Percentiles rank a stretch among this genome's conserved stretches.
Evolutionary conservation across 768 basidiomycete species (phyloP).

Genomic region (Trametes punicea): DNA sequence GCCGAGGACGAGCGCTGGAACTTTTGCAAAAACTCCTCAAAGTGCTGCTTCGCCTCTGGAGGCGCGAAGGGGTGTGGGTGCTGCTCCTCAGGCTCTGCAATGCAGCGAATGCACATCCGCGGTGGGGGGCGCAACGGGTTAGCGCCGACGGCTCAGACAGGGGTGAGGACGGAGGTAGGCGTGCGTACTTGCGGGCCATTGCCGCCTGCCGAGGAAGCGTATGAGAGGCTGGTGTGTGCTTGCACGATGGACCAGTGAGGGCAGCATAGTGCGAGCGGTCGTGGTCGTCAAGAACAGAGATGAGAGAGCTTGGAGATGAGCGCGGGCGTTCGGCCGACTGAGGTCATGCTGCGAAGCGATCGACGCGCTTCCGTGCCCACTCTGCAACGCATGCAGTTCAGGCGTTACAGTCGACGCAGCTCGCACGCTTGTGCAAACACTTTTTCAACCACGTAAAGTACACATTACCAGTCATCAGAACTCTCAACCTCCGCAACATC

Average conservation of each 20-base stretch:
- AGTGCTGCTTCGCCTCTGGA: constrained; percentile 28
- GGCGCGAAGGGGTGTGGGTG: constrained; percentile 30
- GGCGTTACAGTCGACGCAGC: not conserved
- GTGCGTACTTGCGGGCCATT: constrained; percentile 27
- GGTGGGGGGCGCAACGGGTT: not conserved
- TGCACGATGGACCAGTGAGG: constrained; percentile 26
- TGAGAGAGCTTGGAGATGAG: not conserved
- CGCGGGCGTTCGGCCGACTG: constrained; percentile 15
- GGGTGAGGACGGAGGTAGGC: no score
- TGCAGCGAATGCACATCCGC: not conserved
- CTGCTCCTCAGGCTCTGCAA: constrained; percentile 27
- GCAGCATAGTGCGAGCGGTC: constrained; percentile 22
- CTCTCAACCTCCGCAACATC: constrained; percentile 19
- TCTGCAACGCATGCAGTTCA: not conserved
- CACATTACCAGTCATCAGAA: constrained; percentile 14
- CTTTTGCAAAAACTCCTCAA: constrained; percentile 28
- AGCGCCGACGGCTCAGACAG: not conserved
- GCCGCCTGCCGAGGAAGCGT: constrained; percentile 29
- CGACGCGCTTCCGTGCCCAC: constrained; percentile 1
- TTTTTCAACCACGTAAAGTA: no score
- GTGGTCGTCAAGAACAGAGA: constrained; percentile 1
- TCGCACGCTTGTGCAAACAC: not conserved
- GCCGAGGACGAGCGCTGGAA: constrained; percentile 19
- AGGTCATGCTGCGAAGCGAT: not conserved
- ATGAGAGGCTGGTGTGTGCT: constrained; percentile 29